Conservation (phyloP, 1,139 yeast species). For the Lodderomyces metapsilosis region DNA sequence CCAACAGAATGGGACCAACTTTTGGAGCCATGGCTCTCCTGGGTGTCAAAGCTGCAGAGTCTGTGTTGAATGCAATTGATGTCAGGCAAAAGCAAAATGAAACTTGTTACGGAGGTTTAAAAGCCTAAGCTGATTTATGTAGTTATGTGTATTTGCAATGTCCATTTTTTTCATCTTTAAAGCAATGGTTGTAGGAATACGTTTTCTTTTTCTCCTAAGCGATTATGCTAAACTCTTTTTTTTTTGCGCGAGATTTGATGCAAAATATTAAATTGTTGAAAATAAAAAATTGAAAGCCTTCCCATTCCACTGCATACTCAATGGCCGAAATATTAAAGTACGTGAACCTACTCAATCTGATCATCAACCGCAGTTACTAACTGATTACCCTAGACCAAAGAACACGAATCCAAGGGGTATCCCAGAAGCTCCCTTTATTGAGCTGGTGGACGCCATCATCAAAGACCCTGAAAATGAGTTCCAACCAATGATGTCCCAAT, state of each 20-base stretch:
- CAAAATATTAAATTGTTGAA: no score
- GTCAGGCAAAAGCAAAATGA: conserved; percentile 44
- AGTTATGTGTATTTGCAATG: not conserved
- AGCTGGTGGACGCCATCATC: conserved; percentile 73
- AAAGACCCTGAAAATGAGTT: conserved; percentile 67
- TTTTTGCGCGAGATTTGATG: conserved; percentile 1
- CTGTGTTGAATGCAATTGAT: conserved; percentile 52
- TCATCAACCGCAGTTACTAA: conserved; percentile 14
- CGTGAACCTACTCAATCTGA: conserved; percentile 7
- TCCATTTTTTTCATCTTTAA: no score
- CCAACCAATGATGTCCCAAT: conserved; percentile 61
- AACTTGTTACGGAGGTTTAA: conserved; percentile 15
- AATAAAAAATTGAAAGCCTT: no score
- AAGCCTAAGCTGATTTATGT: not conserved
- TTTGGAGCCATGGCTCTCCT: conserved; percentile 81
- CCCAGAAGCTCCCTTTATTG: conserved; percentile 95
- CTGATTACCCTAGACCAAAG: conserved; percentile 40
- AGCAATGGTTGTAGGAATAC: no score
- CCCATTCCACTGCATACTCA: not conserved
- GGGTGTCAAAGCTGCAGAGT: conserved; percentile 75
- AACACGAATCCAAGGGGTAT: conserved; percentile 85
- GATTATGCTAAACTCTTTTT: no score
- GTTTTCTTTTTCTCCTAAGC: no score
- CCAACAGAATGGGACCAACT: conserved; percentile 83
- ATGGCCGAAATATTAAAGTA: conserved; percentile 25